These are phyloP conservation scores for Halophytophthora polymorphica DNA, from an alignment of 352 stramenopile genomes.

Conservation along the genomic window DNA sequence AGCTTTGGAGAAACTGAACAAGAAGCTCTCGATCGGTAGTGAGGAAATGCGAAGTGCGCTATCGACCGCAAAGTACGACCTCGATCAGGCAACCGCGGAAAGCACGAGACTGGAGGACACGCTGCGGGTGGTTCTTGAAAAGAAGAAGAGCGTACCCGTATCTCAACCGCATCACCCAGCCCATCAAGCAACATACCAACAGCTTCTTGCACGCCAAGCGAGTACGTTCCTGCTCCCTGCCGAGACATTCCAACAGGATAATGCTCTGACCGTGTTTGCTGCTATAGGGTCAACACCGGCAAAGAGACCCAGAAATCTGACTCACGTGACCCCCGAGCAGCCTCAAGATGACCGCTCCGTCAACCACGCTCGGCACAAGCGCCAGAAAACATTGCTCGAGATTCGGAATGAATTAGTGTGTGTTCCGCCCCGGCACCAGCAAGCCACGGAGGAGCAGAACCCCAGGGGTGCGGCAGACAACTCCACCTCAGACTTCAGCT, in stretches of 20 bases:
- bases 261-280: neutral
- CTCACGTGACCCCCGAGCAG: neutral
- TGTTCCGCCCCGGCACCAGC: neutral
- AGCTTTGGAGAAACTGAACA: neutral
- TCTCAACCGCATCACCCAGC: too few species aligned
- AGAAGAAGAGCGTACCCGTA: too few species aligned
- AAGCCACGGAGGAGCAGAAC: neutral
- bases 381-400: neutral
- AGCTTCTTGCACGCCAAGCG: neutral
- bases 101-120: slow-evolving; percentile 3
- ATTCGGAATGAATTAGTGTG: slow-evolving; percentile 2
- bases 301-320: neutral
- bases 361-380: neutral
- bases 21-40: neutral
- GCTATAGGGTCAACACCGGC: neutral
- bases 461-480: neutral
- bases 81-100: neutral
- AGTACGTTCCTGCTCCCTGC: neutral
- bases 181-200: too few species aligned
- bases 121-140: neutral
- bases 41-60: neutral
- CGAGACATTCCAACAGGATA: neutral
- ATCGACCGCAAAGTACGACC: neutral
- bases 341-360: neutral
- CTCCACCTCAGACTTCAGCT: slow-evolving; percentile 6